Percentiles rank a stretch among this genome's conserved stretches.
These are phyloP conservation scores for Metschnikowia vanudenii DNA, from an alignment of 805 yeast species.

Conservation along the genomic window DNA sequence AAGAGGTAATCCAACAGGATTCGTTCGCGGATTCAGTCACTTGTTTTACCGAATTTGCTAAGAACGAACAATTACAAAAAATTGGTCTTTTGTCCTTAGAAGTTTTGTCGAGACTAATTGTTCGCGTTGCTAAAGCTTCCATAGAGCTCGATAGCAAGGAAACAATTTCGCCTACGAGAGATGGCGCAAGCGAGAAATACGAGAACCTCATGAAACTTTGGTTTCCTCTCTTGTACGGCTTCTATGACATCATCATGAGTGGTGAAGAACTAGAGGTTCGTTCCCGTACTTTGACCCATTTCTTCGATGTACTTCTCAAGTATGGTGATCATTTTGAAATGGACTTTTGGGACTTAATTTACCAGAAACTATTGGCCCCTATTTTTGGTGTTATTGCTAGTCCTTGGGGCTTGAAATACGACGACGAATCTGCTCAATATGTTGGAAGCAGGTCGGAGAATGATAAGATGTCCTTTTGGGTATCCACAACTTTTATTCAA, in stretches of 20 bases:
- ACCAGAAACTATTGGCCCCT: slow-evolving; percentile 80
- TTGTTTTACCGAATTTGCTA: slow-evolving; percentile 78
- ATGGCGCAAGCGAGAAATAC: slow-evolving; percentile 15
- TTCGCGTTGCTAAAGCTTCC: slow-evolving; percentile 51
- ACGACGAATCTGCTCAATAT: slow-evolving; percentile 38
- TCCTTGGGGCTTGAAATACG: slow-evolving; percentile 65
- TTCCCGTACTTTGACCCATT: slow-evolving; percentile 75
- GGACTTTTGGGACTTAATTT: slow-evolving; percentile 79
- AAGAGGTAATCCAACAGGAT: slow-evolving; percentile 66
- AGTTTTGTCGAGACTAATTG: slow-evolving; percentile 60
- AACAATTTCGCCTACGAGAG: slow-evolving; percentile 11
- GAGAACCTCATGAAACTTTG: slow-evolving; percentile 57
- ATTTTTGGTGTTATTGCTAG: slow-evolving; percentile 77
- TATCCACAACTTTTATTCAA: slow-evolving; percentile 93
- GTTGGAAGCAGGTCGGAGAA: slow-evolving; percentile 37
- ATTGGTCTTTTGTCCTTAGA: slow-evolving; percentile 78
- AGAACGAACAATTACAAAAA: slow-evolving; percentile 79
- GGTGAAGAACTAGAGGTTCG: slow-evolving; percentile 95
- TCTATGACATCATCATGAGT: slow-evolving; percentile 86
- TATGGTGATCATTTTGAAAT: slow-evolving; percentile 75
- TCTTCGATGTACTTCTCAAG: slow-evolving; percentile 78
- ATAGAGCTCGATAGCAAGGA: slow-evolving; percentile 20
- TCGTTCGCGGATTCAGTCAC: slow-evolving; percentile 63
- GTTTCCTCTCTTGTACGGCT: slow-evolving; percentile 85
- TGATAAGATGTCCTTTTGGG: slow-evolving; percentile 92